Base-by-base conservation (phyloP, 257 asterid species). In the Gentiana dahurica region DNA sequence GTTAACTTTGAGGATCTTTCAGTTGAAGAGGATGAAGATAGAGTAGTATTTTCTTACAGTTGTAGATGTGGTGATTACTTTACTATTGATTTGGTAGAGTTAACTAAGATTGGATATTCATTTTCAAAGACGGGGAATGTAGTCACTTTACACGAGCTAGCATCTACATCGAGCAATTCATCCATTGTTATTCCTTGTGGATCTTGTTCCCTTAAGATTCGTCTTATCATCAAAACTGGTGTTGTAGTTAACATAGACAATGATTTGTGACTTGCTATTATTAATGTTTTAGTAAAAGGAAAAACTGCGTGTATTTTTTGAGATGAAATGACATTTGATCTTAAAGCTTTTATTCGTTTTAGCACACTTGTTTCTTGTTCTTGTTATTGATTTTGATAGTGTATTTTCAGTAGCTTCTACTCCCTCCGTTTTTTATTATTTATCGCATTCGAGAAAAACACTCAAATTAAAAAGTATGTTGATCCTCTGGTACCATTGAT, bases 61-160 rank as follows among this genome's bases (percentile, higher is more conserved):
- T 87, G 96, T 66, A 71, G 92, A 49, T 87, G 96, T 60, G 94
- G 94, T 24, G 96, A 87, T 64, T 84, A 59, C 60, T 79, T 73
- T 62, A 55, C 68, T 0, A 72, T 87, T 24, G 82, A 80, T 65
- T 79, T 89, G 8, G 71, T 69, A 0, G 92, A 81, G 71, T 65
- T 87, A 70, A 70, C 55, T n/a, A 85, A 84, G 24, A 73, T 83
- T 64, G 96, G 94, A 4, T 80, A 69, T 65, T 47, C 68, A 2
- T 64, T 84, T 50, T 66, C 53, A 33, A 78, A 65, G 57, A 66
- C 67, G 4, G 78, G 82, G 44, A 57, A 62, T 68, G n/a, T 52
- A 57, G 9, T 78, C 3, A 71, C 71, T 60, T 65, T 81, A 35
- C 71, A 59, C 32, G 51, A 66, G 0, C 37, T 67, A 2, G 70